These are phyloP conservation scores for Xylaria flabelliformis DNA, from an alignment of 495 filamentous ascomycete genomes.

Conservation along the genomic window DNA sequence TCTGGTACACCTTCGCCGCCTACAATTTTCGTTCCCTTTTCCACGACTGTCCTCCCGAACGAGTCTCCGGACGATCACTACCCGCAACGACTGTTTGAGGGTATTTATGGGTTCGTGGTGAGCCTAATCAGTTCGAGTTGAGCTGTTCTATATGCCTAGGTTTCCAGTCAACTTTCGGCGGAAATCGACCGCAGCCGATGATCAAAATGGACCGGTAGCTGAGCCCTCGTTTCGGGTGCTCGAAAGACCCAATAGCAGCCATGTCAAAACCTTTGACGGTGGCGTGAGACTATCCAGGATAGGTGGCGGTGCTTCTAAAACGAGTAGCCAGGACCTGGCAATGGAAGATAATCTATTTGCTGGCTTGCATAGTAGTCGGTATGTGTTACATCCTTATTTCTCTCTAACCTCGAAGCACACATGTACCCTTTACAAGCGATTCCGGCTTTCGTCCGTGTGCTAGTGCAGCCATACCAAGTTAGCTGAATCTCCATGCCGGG, in stretches of 20 bases:
- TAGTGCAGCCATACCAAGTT: not conserved
- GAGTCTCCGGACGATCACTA: slow-evolving; percentile 26
- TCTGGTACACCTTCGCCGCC: not conserved
- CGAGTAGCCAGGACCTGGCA: slow-evolving; percentile 42
- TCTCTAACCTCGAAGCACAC: not conserved
- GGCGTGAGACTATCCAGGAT: slow-evolving; percentile 41
- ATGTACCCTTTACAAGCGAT: not conserved
- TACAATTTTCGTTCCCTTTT: not conserved
- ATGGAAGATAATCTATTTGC: slow-evolving; percentile 64
- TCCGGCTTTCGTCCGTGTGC: not conserved
- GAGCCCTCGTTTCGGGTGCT: slow-evolving; percentile 57
- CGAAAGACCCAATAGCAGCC: slow-evolving; percentile 46
- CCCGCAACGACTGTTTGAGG: slow-evolving; percentile 16
- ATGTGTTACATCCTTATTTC: slow-evolving; percentile 35
- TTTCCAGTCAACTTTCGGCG: slow-evolving; percentile 59
- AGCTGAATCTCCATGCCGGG: not conserved
- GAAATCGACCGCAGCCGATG: slow-evolving; percentile 57
- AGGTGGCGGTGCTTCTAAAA: slow-evolving; percentile 37
- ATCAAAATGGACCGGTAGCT: slow-evolving; percentile 52
- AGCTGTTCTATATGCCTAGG: slow-evolving; percentile 58
- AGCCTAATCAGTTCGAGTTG: slow-evolving; percentile 33
- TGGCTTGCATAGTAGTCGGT: slow-evolving; percentile 61
- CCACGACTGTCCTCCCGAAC: slow-evolving; percentile 15
- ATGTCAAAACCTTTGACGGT: slow-evolving; percentile 52
- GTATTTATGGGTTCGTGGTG: slow-evolving; percentile 38